Percentiles rank a stretch among this genome's conserved stretches.
These are phyloP conservation scores for Xylariaceae sp. DNA, from an alignment of 2,329 filamentous ascomycete genomes.

Conservation along the genomic window DNA sequence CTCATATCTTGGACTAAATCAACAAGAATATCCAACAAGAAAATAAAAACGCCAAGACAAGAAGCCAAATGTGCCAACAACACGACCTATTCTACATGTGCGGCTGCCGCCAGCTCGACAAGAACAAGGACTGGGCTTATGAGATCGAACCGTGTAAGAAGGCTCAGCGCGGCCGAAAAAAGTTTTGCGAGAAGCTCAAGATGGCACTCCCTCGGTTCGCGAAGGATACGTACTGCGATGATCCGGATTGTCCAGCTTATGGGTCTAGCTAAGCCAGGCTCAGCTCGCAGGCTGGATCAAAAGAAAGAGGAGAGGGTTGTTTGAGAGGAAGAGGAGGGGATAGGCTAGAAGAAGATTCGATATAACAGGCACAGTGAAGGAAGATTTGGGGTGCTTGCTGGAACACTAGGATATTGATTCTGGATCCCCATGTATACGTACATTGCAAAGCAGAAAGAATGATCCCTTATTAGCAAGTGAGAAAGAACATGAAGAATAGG, in stretches of 20 bases:
- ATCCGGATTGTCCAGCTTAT: conserved; percentile 23
- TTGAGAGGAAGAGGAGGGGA: no score
- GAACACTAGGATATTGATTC: no score
- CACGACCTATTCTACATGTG: conserved; percentile 27
- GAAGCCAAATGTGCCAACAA: conserved; percentile 26
- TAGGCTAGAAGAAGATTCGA: no score
- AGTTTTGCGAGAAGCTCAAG: conserved; percentile 19
- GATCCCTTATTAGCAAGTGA: no score
- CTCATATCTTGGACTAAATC: no score
- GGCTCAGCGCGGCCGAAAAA: conserved; percentile 12
- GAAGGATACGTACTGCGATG: conserved; percentile 23
- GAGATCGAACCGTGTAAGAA: conserved; percentile 21
- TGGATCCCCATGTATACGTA: no score
- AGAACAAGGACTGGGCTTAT: conserved; percentile 19
- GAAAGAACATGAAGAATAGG: no score
- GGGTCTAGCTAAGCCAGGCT: neutral
- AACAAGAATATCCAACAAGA: no score
- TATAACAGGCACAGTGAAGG: no score
- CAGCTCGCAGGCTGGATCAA: neutral
- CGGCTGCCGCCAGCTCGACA: conserved; percentile 23
- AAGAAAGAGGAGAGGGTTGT: neutral
- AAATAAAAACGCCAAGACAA: no score
- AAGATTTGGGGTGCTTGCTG: no score
- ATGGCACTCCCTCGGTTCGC: conserved; percentile 24
- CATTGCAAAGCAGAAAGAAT: no score